phyloP scores from a whole-genome alignment of 352 stramenopile species.

The Pythium brachiatum region DNA sequence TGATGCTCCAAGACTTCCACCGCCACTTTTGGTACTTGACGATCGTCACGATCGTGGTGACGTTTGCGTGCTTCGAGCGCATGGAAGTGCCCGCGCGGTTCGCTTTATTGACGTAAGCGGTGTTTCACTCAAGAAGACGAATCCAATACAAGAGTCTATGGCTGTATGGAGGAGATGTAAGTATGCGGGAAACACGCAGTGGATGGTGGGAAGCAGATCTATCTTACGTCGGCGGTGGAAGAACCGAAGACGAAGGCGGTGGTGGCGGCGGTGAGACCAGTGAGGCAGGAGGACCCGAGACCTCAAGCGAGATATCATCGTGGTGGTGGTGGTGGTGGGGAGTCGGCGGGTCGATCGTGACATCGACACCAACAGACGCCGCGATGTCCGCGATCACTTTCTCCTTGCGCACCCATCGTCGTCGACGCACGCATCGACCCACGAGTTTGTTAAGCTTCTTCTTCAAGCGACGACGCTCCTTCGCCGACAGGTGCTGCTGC shows the following conservation, averaged over 20 bases:
- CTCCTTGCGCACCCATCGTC: slow-evolving; percentile 77
- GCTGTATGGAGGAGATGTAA: background rate
- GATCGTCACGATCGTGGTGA: slow-evolving; percentile 77
- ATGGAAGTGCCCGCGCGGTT: slow-evolving; percentile 73
- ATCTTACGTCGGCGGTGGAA: background rate
- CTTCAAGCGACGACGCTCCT: slow-evolving; percentile 64
- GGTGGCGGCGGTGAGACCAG: slow-evolving; percentile 11
- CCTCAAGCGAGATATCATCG: background rate
- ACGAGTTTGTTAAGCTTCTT: slow-evolving; percentile 85
- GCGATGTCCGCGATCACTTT: slow-evolving; percentile 55
- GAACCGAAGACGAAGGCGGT: slow-evolving; percentile 1
- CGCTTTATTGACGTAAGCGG: slow-evolving; percentile 50
- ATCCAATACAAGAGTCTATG: background rate
- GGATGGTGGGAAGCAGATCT: background rate
- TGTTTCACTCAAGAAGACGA: background rate
- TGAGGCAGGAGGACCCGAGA: background rate
- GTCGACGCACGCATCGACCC: slow-evolving; percentile 70
- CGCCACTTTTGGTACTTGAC: slow-evolving; percentile 87
- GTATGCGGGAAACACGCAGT: background rate
- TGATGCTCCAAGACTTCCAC: slow-evolving; percentile 86
- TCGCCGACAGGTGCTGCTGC: slow-evolving; percentile 47
- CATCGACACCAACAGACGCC: slow-evolving; percentile 12
- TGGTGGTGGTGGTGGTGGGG: slow-evolving; percentile 14
- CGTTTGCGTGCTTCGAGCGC: slow-evolving; percentile 83
- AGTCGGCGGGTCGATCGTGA: slow-evolving; percentile 5